phyloP scores from a whole-genome alignment of 208 protist genomes.

The Vickermania spadyakhi region DNA sequence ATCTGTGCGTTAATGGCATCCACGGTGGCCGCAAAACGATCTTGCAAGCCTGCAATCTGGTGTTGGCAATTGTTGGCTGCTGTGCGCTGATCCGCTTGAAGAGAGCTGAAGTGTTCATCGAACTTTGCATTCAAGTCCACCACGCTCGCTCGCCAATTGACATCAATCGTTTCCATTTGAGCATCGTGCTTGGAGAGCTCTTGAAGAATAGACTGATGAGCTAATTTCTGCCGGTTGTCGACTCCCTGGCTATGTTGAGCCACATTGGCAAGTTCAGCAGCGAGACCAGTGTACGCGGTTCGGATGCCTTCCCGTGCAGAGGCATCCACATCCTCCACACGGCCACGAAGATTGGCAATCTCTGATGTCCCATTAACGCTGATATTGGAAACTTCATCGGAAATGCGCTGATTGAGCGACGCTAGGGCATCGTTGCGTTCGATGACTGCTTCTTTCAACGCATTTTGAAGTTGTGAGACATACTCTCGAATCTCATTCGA shows the following conservation, averaged over 20 bases:
- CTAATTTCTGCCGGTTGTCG: conserved; percentile 30
- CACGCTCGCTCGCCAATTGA: conserved; percentile 69
- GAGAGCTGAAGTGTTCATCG: conserved; percentile 22
- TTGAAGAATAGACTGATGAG: conserved; percentile 56
- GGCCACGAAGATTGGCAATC: conserved; percentile 19
- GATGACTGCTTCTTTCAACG: conserved; percentile 23
- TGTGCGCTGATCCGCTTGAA: conserved; percentile 14
- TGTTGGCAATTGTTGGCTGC: neutral
- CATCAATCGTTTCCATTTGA: conserved; percentile 59
- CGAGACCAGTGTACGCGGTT: conserved; percentile 30
- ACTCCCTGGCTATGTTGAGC: conserved; percentile 50
- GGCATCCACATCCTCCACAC: conserved; percentile 25
- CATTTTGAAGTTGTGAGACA: conserved; percentile 14
- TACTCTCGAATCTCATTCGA: conserved; percentile 31
- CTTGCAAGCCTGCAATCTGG: conserved; percentile 22
- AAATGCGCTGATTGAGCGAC: conserved; percentile 46
- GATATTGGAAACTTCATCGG: conserved; percentile 35
- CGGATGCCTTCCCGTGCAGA: conserved; percentile 28
- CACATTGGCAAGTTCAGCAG: conserved; percentile 43
- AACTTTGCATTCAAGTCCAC: conserved; percentile 39
- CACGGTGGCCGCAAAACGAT: conserved; percentile 17
- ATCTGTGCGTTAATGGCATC: conserved; percentile 21
- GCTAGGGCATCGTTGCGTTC: conserved; percentile 25
- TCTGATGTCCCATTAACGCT: conserved; percentile 33
- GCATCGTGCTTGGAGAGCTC: conserved; percentile 64